phyloP scores from a whole-genome alignment of 345 rosid genomes.

The Dovyalis caffra region DNA sequence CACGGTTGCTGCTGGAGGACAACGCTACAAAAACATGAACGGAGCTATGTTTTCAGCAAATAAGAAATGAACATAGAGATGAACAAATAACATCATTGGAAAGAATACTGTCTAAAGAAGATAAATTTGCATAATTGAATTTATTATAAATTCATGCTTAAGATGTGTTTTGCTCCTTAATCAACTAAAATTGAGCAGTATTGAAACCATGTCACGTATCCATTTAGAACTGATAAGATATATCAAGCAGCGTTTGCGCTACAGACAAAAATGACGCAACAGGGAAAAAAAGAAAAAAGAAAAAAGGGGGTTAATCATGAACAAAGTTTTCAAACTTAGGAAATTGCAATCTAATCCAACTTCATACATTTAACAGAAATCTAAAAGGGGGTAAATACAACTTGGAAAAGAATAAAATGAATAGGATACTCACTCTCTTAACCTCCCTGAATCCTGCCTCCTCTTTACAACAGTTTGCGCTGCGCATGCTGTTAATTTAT shows the following conservation, averaged over 20 bases:
- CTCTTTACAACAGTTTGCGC: constrained; percentile 27
- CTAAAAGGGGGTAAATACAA: constrained; percentile 17
- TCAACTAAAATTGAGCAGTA: neutral
- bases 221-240: neutral
- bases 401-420: constrained; percentile 15
- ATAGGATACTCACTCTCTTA: constrained; percentile 1
- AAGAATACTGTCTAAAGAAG: neutral
- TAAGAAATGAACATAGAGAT: neutral
- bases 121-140: neutral
- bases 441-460: constrained; percentile 22
- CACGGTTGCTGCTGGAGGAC: neutral
- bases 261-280: neutral
- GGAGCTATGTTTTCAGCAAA: neutral
- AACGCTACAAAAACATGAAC: neutral
- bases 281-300: neutral
- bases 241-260: neutral
- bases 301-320: constrained; percentile 10
- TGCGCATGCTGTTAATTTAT: constrained; percentile 7
- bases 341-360: constrained; percentile 20
- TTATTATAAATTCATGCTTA: neutral
- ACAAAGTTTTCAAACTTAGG: constrained; percentile 7
- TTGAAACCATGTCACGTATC: neutral
- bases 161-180: neutral
- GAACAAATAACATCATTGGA: neutral
- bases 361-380: constrained; percentile 14